Percentiles rank a stretch among this genome's conserved stretches.
Evolutionary conservation across 2,329 filamentous ascomycete species (phyloP).

Genomic region (Scytalidium sp.): DNA sequence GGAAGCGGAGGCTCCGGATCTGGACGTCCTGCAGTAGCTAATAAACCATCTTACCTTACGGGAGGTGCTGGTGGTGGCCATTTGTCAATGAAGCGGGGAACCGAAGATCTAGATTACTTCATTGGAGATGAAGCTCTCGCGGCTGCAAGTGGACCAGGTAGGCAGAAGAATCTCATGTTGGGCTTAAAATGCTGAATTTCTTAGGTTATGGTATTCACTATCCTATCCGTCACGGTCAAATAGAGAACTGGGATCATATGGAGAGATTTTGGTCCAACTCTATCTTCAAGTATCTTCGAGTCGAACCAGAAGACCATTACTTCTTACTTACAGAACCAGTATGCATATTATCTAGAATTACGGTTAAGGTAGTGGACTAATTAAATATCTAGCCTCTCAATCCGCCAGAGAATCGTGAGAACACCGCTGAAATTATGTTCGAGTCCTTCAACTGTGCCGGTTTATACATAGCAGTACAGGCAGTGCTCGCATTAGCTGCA

Average conservation of each 20-base stretch:
- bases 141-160: conserved; percentile 79
- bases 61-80: conserved; percentile 84
- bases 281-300: conserved; percentile 98
- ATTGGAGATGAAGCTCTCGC: conserved; percentile 95
- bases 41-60: conserved; percentile 93
- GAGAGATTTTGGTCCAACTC: conserved; percentile 99
- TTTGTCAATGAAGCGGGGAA: conserved; percentile 87
- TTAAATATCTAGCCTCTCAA: conserved; percentile 73
- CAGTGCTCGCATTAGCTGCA: conserved; percentile 90
- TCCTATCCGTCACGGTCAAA: conserved; percentile 94
- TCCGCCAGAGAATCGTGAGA: conserved; percentile 97
- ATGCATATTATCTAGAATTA: conserved; percentile 33
- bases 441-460: conserved; percentile 99
- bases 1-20: conserved; percentile 75
- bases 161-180: not conserved
- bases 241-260: conserved; percentile 99
- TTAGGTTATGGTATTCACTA: conserved; percentile 93
- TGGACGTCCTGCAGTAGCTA: conserved; percentile 84
- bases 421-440: conserved; percentile 99
- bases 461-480: conserved; percentile 97
- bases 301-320: conserved; percentile 98
- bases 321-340: conserved; percentile 97
- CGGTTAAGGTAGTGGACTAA: not conserved
- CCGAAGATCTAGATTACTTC: conserved; percentile 97
- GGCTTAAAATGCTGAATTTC: conserved; percentile 14